These are phyloP conservation scores for Penicillium sp. DNA, from an alignment of 2,329 filamentous ascomycete species.

Conservation along the genomic window DNA sequence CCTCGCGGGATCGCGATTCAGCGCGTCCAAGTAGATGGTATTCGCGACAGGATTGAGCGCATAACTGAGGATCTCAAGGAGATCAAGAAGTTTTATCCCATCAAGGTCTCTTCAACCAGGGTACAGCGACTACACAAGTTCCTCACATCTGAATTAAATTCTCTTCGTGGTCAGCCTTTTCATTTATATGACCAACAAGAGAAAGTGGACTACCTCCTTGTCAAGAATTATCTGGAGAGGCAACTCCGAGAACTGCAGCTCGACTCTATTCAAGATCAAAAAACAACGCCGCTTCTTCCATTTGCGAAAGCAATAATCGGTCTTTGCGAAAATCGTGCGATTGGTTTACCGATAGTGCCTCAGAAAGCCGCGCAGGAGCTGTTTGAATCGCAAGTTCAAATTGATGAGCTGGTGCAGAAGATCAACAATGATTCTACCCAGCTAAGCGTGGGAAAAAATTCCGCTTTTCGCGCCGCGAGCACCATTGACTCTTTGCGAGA, in stretches of 20 bases:
- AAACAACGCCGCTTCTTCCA: conserved; percentile 44
- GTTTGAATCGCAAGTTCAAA: conserved; percentile 34
- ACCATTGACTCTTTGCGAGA: conserved; percentile 43
- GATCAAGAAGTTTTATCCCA: conserved; percentile 53
- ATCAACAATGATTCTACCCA: conserved; percentile 31
- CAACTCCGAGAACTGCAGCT: conserved; percentile 40
- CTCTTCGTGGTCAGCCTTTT: conserved; percentile 39
- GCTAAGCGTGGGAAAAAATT: conserved; percentile 35
- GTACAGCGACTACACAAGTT: conserved; percentile 44
- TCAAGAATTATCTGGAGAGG: conserved; percentile 49
- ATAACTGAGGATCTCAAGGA: conserved; percentile 50
- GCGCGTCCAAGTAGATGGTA: conserved; percentile 26
- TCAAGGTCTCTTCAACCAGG: conserved; percentile 47
- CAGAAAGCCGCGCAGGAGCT: conserved; percentile 48
- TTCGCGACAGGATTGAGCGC: conserved; percentile 47
- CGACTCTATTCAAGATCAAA: conserved; percentile 27
- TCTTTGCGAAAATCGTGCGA: conserved; percentile 53
- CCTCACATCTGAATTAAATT: conserved; percentile 44
- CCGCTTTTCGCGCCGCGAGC: conserved; percentile 49
- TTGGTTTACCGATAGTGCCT: conserved; percentile 46
- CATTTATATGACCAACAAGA: conserved; percentile 33
- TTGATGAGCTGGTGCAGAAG: conserved; percentile 34
- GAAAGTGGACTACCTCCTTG: conserved; percentile 37
- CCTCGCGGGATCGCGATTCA: conserved; percentile 5
- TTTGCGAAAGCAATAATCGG: conserved; percentile 46